Base-by-base conservation (phyloP, 2,329 filamentous ascomycete species). In the Diaporthe aspalathi region DNA sequence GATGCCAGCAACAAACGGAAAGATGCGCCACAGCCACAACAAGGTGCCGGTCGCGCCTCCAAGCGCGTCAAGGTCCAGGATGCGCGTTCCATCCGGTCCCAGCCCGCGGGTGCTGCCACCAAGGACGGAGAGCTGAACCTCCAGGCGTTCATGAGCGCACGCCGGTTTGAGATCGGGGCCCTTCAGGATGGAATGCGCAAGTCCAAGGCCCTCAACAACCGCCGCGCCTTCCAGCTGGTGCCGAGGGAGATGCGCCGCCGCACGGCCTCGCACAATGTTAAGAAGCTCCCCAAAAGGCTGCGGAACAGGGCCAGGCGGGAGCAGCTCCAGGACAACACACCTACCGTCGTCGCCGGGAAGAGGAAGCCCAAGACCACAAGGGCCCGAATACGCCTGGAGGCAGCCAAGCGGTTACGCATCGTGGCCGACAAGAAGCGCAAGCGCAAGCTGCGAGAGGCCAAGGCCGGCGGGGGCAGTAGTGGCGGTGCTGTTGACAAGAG, bases 221-320 rank as follows among this genome's bases (percentile, higher is more conserved):
- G 89, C 70, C 88, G 95, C 66, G 95, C 95, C 17, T 98, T 98
- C 78, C 96, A 99, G 81, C 90, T 94, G 76, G 93, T 99, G 6
- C 96, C 96, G 1, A 89, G 94, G 75, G 91, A 92, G 63, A 84
- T 99, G 87, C 87, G 96, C 75, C 87, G 96, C 74, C 88, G 96
- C 76, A 97, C 95, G 0, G 96, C 95, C 24, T 97, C 94, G 80
- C 96, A 99, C 82, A 98, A 99, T 87, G 93, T 93, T 45, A 97
- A 95, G 82, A 89, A 92, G 73, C 92, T 99, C 20, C 96, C 96
- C 2, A 92, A 91, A 78, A 85, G 94, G 73, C 82, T 98, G 77
- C 88, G 92, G 70, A 83, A 83, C 49, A 88, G 92, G 75, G 94
- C 94, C 1, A 88, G 85, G 76, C 84, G 81, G 73, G 89, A 97